A percentile compares a stretch with the other conserved stretches of the same genome.
Evolutionary conservation across 306 rosid species (phyloP).

Genomic region (Rubus parviflorus): DNA sequence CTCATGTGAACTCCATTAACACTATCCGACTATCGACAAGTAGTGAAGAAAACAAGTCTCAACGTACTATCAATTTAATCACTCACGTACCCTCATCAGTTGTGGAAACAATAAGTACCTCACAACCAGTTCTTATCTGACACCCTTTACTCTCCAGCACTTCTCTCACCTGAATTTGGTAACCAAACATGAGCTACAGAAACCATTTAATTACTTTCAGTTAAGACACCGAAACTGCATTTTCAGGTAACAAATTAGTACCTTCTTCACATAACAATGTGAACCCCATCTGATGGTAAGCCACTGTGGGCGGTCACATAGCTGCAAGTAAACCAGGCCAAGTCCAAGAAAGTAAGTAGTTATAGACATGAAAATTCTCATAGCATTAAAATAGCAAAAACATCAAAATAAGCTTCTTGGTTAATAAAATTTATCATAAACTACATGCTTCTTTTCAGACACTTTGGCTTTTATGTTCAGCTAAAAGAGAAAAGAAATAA

Average conservation of each 20-base stretch:
- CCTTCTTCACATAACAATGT: constrained; percentile 65
- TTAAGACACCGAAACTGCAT: not conserved
- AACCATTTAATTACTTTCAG: constrained; percentile 13
- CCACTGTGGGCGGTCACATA: constrained; percentile 90
- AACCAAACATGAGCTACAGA: too few relatives aligned
- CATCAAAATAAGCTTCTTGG: not conserved
- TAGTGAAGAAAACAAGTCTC: constrained; percentile 5
- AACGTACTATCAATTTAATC: not conserved
- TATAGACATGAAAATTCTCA: not conserved
- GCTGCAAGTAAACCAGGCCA: constrained; percentile 37
- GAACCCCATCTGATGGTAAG: constrained; percentile 74
- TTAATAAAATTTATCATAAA: not conserved
- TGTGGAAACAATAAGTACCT: constrained; percentile 53
- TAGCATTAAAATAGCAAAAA: too few relatives aligned
- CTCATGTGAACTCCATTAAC: not conserved
- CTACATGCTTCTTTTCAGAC: not conserved
- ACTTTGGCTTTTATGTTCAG: not conserved
- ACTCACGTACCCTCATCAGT: constrained; percentile 57
- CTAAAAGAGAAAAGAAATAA: not conserved
- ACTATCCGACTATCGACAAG: not conserved
- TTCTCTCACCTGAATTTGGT: constrained; percentile 57
- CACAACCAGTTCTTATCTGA: constrained; percentile 46
- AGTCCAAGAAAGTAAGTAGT: not conserved
- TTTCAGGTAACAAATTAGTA: not conserved
- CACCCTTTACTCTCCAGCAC: constrained; percentile 60